phyloP scores from a whole-genome alignment of 2,329 filamentous ascomycete genomes.

The Paraconiothyrium brasiliense region DNA sequence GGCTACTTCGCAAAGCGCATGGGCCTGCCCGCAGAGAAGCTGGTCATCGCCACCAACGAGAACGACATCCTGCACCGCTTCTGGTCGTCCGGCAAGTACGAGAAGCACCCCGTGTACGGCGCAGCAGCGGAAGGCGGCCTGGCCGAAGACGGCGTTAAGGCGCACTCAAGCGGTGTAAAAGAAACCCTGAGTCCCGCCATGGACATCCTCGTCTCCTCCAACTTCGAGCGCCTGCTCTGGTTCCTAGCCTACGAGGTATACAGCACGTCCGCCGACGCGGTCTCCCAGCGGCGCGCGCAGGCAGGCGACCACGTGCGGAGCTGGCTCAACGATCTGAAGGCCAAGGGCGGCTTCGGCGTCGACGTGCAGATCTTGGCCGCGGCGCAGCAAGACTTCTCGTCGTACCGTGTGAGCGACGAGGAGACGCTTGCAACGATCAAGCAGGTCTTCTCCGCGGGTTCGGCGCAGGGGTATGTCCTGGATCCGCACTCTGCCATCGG shows the following conservation, averaged over 20 bases:
- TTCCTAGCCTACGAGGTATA: slow-evolving; percentile 75
- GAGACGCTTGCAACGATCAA: slow-evolving; percentile 60
- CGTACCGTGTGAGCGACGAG: slow-evolving; percentile 72
- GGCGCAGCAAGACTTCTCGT: slow-evolving; percentile 80
- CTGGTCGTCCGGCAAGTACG: slow-evolving; percentile 88
- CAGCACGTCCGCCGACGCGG: slow-evolving; percentile 49
- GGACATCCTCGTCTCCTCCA: slow-evolving; percentile 96
- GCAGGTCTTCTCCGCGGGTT: slow-evolving; percentile 59
- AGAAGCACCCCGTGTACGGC: slow-evolving; percentile 77
- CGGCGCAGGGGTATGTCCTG: slow-evolving; percentile 73
- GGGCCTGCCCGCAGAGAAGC: slow-evolving; percentile 87
- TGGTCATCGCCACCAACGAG: slow-evolving; percentile 94
- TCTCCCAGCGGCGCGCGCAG: slow-evolving; percentile 57
- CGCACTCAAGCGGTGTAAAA: slow-evolving; percentile 77
- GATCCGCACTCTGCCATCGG: slow-evolving; percentile 95
- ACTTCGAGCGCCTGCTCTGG: slow-evolving; percentile 96
- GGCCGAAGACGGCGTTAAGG: slow-evolving; percentile 65
- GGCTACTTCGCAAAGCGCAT: slow-evolving; percentile 92
- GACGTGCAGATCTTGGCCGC: slow-evolving; percentile 75
- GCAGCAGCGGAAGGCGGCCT: slow-evolving; percentile 65
- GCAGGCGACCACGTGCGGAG: slow-evolving; percentile 76
- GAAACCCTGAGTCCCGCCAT: slow-evolving; percentile 95
- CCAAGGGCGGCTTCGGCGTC: slow-evolving; percentile 82
- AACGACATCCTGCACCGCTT: slow-evolving; percentile 98
- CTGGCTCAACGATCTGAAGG: slow-evolving; percentile 85